Evolutionary conservation across 805 yeast species (phyloP).

Genomic region (Candida odintsovae): DNA sequence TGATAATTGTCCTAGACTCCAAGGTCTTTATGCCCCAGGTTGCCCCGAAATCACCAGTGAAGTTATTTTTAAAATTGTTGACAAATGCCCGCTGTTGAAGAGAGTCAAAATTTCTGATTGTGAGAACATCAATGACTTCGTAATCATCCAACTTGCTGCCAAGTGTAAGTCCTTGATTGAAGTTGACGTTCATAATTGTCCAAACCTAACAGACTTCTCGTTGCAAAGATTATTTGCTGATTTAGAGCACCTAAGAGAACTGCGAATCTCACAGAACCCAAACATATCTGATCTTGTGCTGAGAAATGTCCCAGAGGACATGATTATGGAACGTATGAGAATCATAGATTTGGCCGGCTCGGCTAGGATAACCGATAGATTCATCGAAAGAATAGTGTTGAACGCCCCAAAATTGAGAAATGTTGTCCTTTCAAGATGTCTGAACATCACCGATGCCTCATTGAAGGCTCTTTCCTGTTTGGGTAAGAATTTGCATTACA

Average conservation of each 20-base stretch:
- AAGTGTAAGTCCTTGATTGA: conserved; percentile 81
- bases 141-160: conserved; percentile 54
- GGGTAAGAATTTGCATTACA: conserved; percentile 76
- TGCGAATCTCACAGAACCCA: conserved; percentile 69
- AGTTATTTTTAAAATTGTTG: conserved; percentile 54
- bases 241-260: conserved; percentile 73
- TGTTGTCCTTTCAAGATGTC: conserved; percentile 85
- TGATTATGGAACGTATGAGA: conserved; percentile 59
- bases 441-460: conserved; percentile 77
- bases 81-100: conserved; percentile 67
- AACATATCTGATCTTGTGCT: conserved; percentile 67
- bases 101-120: conserved; percentile 79
- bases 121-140: conserved; percentile 54
- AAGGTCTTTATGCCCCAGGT: conserved; percentile 86
- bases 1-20: conserved; percentile 64
- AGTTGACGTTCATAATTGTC: conserved; percentile 81
- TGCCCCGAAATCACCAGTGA: conserved; percentile 65
- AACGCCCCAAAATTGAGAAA: conserved; percentile 84
- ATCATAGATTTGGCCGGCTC: conserved; percentile 84
- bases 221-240: conserved; percentile 51
- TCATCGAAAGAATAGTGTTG: conserved; percentile 64
- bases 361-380: conserved; percentile 69
- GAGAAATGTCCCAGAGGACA: conserved; percentile 41
- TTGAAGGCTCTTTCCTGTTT: conserved; percentile 64
- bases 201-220: conserved; percentile 62